A percentile compares a stretch with the other conserved stretches of the same genome.
These are phyloP conservation scores for Sphaerostilbella broomeana DNA, from an alignment of 2,329 filamentous ascomycete genomes.

Conservation along the genomic window DNA sequence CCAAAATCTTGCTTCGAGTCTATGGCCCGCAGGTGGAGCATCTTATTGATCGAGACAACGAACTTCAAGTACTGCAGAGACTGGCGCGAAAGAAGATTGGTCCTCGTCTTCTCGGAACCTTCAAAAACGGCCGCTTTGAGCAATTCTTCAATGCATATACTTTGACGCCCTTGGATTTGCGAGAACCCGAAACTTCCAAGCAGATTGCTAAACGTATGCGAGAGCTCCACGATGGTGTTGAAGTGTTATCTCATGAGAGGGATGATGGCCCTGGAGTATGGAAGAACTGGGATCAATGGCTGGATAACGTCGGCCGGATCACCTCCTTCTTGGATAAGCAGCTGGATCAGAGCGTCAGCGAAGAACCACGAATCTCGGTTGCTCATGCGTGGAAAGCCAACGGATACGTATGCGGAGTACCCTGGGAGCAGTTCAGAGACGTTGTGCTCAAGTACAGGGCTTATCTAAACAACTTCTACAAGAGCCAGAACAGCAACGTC, in stretches of 20 bases:
- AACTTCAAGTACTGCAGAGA: slow-evolving; percentile 77
- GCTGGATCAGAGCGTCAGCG: slow-evolving; percentile 38
- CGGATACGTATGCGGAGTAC: slow-evolving; percentile 75
- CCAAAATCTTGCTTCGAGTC: slow-evolving; percentile 78
- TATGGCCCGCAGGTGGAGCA: slow-evolving; percentile 95
- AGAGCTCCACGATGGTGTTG: slow-evolving; percentile 89
- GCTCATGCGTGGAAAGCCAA: slow-evolving; percentile 55
- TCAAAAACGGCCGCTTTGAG: slow-evolving; percentile 91
- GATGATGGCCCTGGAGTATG: slow-evolving; percentile 76
- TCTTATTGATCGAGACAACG: slow-evolving; percentile 86
- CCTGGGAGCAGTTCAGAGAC: slow-evolving; percentile 71
- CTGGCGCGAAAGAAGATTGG: slow-evolving; percentile 90
- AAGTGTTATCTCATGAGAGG: slow-evolving; percentile 71
- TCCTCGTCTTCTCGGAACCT: slow-evolving; percentile 82
- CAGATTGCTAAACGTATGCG: slow-evolving; percentile 98
- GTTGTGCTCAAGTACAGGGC: slow-evolving; percentile 71
- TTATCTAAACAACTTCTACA: slow-evolving; percentile 67
- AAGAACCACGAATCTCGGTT: slow-evolving; percentile 20
- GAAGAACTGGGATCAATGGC: slow-evolving; percentile 93
- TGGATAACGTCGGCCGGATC: slow-evolving; percentile 57
- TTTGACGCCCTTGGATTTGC: slow-evolving; percentile 68
- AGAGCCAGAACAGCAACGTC: slow-evolving; percentile 56
- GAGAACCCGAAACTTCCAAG: slow-evolving; percentile 73
- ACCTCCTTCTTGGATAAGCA: slow-evolving; percentile 53
- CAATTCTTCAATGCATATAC: slow-evolving; percentile 84